These are phyloP conservation scores for Didymella segeticola DNA, from an alignment of 2,329 filamentous ascomycete genomes.

Conservation along the genomic window DNA sequence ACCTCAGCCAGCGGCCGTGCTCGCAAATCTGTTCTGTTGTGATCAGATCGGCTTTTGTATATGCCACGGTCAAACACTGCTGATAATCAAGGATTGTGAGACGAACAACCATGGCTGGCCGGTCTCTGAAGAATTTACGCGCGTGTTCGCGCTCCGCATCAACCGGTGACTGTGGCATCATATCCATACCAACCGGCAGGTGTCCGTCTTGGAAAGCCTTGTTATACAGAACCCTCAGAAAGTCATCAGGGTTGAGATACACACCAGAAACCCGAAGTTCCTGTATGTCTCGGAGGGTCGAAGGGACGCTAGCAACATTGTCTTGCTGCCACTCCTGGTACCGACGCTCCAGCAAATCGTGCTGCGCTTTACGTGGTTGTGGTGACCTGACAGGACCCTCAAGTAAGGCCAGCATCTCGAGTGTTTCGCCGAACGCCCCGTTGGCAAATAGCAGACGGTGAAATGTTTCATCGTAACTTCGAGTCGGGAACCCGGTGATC, in stretches of 20 bases:
- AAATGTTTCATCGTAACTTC: conserved; percentile 5
- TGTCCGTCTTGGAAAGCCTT: conserved; percentile 17
- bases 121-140: conserved; percentile 13
- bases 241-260: not conserved
- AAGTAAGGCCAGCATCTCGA: conserved; percentile 2
- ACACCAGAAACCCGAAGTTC: not conserved
- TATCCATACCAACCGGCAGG: conserved; percentile 4
- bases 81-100: conserved; percentile 11
- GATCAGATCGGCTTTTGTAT: conserved; percentile 3
- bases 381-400: not conserved
- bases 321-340: not conserved
- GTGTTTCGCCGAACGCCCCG: not conserved
- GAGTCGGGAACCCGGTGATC: not conserved
- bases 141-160: conserved; percentile 6
- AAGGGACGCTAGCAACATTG: conserved; percentile 6
- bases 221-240: conserved; percentile 3
- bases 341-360: not conserved
- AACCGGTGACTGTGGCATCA: conserved; percentile 5
- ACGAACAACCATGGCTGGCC: not conserved
- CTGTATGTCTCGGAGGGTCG: not conserved
- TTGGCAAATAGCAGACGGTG: conserved; percentile 12
- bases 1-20: not conserved
- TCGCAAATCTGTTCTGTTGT: not conserved
- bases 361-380: not conserved
- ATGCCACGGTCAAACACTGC: not conserved